Evolutionary conservation across 2,329 filamentous ascomycete genomes (phyloP).

Genomic region (Dendrostoma leiphaemia): DNA sequence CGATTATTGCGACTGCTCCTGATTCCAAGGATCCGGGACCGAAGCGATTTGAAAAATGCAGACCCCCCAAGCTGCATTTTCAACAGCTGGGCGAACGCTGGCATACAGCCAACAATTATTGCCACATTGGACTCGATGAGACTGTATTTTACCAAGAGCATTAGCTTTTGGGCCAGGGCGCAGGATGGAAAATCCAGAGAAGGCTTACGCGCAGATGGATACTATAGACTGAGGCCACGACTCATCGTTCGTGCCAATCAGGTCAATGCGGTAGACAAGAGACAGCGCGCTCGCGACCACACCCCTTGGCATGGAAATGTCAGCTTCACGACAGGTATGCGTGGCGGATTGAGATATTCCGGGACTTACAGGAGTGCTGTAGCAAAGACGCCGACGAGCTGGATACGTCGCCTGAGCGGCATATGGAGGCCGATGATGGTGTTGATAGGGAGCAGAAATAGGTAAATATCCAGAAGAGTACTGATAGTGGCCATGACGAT

Average conservation of each 20-base stretch:
- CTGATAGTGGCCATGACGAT: not conserved
- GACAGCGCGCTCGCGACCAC: not conserved
- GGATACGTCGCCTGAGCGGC: not conserved
- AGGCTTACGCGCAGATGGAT: not conserved
- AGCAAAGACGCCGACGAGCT: not conserved
- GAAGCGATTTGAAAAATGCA: too few species aligned
- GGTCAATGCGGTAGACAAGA: not conserved
- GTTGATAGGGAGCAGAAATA: not conserved
- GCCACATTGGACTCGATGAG: not conserved
- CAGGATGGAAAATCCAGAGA: not conserved
- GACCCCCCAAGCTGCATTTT: too few species aligned
- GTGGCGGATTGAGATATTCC: not conserved
- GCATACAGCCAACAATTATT: not conserved
- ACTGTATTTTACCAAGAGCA: not conserved
- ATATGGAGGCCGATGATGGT: not conserved
- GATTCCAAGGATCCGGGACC: too few species aligned
- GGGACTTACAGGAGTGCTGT: not conserved
- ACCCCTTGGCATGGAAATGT: not conserved
- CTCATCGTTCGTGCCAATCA: not conserved
- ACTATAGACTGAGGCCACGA: not conserved
- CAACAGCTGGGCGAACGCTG: not conserved
- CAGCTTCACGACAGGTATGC: not conserved
- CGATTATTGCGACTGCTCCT: too few species aligned
- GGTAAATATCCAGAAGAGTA: not conserved
- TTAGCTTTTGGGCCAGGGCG: not conserved